Conservation (phyloP, 805 yeast genomes). For the Kockiozyma suomiensis region DNA sequence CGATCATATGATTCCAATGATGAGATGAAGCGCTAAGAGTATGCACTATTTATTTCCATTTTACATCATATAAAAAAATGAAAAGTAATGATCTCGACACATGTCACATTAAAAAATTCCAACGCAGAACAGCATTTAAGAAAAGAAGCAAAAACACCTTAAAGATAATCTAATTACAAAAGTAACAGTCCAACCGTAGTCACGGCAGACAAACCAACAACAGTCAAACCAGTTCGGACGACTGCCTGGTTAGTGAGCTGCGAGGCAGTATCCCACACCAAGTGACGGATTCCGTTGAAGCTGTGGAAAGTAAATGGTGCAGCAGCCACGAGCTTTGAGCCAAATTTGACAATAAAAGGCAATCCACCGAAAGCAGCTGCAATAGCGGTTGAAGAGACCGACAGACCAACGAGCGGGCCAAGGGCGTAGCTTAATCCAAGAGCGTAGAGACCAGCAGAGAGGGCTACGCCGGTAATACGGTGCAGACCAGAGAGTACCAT, state of each 20-base stretch:
- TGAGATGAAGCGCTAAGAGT: constrained; percentile 25
- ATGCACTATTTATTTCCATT: neutral
- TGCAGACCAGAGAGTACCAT: constrained; percentile 79
- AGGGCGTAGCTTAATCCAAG: constrained; percentile 76
- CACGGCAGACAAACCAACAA: constrained; percentile 62
- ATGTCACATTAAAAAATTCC: neutral
- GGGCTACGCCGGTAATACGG: constrained; percentile 82
- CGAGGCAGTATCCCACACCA: constrained; percentile 88
- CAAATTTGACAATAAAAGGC: constrained; percentile 63
- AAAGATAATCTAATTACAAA: constrained; percentile 35
- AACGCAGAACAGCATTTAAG: neutral
- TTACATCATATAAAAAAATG: neutral
- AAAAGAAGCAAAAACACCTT: neutral
- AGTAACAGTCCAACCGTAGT: constrained; percentile 54
- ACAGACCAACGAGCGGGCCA: constrained; percentile 62
- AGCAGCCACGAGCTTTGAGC: constrained; percentile 69
- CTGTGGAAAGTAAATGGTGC: constrained; percentile 87
- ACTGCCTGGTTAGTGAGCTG: constrained; percentile 84
- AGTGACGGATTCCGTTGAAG: constrained; percentile 87
- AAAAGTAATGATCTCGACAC: neutral
- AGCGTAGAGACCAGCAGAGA: constrained; percentile 63
- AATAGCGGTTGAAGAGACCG: constrained; percentile 55
- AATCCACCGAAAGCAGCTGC: constrained; percentile 61
- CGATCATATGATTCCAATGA: constrained; percentile 40
- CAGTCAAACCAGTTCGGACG: constrained; percentile 86